These are phyloP conservation scores for Ogataea salicorniae DNA, from an alignment of 805 yeast species.

Conservation along the genomic window DNA sequence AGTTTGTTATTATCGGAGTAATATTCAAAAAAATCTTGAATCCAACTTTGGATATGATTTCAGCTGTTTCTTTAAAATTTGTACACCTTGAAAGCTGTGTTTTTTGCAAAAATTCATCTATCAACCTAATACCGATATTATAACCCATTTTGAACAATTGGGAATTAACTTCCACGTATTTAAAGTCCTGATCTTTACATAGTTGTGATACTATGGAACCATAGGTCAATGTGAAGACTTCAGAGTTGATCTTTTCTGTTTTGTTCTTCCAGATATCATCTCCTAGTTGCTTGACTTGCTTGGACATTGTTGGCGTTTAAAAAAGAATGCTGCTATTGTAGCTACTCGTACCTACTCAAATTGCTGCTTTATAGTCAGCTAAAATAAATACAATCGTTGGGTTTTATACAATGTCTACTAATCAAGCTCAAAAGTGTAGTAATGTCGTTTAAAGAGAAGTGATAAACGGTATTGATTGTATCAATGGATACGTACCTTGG, in stretches of 20 bases:
- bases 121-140: constrained; percentile 83
- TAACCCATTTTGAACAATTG: constrained; percentile 93
- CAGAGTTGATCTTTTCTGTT: constrained; percentile 87
- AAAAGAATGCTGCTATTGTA: too few species aligned
- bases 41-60: constrained; percentile 78
- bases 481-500: too few species aligned
- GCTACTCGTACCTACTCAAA: too few species aligned
- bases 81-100: constrained; percentile 82
- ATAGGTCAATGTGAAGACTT: constrained; percentile 88
- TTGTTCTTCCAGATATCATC: constrained; percentile 91
- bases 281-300: constrained; percentile 47
- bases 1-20: constrained; percentile 60
- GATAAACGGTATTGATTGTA: too few species aligned
- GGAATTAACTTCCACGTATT: constrained; percentile 72
- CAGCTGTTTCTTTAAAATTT: constrained; percentile 80
- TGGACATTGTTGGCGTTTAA: constrained; percentile 23
- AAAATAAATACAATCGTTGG: too few species aligned
- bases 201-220: constrained; percentile 91
- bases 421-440: too few species aligned
- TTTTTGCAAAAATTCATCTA: constrained; percentile 89
- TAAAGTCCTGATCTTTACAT: constrained; percentile 73
- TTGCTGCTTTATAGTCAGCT: too few species aligned
- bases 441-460: too few species aligned
- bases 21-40: constrained; percentile 86
- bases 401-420: too few species aligned